Evolutionary conservation across 208 protist genomes (phyloP).

Genomic region (Leptomonas seymouri): DNA sequence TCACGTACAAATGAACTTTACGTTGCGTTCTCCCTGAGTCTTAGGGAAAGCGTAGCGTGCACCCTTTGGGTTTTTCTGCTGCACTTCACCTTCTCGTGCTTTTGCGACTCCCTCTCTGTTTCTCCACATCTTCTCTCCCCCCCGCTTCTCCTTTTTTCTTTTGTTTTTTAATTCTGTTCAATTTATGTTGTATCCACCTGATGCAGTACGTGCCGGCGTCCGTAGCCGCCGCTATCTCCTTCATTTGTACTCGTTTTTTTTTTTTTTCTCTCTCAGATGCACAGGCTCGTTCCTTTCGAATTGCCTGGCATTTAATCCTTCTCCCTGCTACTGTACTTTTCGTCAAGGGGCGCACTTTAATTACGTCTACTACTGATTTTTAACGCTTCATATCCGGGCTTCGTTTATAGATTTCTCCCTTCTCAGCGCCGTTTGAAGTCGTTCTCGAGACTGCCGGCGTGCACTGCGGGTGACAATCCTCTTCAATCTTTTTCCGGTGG

Average conservation of each 20-base stretch:
- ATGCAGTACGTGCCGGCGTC: no score
- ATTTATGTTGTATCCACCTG: not conserved
- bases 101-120: no score
- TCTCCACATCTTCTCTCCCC: no score
- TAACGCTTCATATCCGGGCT: no score
- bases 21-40: no score
- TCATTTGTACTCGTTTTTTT: not conserved
- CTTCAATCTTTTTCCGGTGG: not conserved
- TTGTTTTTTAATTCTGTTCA: not conserved
- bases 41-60: no score
- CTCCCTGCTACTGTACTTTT: slow-evolving; percentile 8
- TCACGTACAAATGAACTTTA: no score
- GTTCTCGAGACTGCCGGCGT: not conserved
- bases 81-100: no score
- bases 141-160: slow-evolving; percentile 17
- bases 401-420: slow-evolving; percentile 1
- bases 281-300: not conserved
- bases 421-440: not conserved
- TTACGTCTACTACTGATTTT: no score
- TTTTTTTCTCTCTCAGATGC: not conserved
- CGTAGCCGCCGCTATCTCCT: not conserved
- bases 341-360: no score
- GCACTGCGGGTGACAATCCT: not conserved
- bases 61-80: no score
- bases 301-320: not conserved